Evolutionary conservation across 352 stramenopile species (phyloP).

Genomic region (Aphanomyces euteiches): DNA sequence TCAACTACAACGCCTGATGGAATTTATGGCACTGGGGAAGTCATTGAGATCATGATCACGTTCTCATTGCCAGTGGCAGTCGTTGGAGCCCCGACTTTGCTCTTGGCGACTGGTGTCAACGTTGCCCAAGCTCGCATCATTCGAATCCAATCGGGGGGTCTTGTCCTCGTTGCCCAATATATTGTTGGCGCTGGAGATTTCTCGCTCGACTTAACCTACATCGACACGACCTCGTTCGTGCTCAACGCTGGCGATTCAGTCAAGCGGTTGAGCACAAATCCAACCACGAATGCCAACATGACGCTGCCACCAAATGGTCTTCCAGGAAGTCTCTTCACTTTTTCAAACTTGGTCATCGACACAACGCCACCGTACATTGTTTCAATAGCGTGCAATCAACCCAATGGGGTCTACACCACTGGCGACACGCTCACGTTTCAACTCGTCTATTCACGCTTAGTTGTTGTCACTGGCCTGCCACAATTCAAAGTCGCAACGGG

Average conservation of each 20-base stretch:
- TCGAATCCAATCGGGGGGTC: conserved; percentile 22
- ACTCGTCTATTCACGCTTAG: conserved; percentile 52
- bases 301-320: conserved; percentile 56
- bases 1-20: conserved; percentile 57
- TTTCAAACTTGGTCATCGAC: conserved; percentile 75
- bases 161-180: conserved; percentile 16
- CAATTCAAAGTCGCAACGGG: conserved; percentile 47
- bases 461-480: conserved; percentile 53
- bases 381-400: conserved; percentile 37
- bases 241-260: conserved; percentile 40
- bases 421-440: conserved; percentile 60
- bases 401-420: conserved; percentile 51
- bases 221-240: conserved; percentile 42
- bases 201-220: conserved; percentile 54
- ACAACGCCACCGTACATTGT: conserved; percentile 53
- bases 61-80: conserved; percentile 66
- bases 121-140: conserved; percentile 57
- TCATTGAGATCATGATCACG: conserved; percentile 64
- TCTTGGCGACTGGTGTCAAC: conserved; percentile 60
- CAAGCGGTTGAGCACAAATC: conserved; percentile 45
- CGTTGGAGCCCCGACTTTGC: conserved; percentile 49
- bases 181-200: conserved; percentile 43
- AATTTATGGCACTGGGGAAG: conserved; percentile 67
- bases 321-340: conserved; percentile 56
- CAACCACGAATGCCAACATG: conserved; percentile 52